phyloP scores from a whole-genome alignment of 1,284 basidiomycete species.

The Polyporus tsugae region DNA sequence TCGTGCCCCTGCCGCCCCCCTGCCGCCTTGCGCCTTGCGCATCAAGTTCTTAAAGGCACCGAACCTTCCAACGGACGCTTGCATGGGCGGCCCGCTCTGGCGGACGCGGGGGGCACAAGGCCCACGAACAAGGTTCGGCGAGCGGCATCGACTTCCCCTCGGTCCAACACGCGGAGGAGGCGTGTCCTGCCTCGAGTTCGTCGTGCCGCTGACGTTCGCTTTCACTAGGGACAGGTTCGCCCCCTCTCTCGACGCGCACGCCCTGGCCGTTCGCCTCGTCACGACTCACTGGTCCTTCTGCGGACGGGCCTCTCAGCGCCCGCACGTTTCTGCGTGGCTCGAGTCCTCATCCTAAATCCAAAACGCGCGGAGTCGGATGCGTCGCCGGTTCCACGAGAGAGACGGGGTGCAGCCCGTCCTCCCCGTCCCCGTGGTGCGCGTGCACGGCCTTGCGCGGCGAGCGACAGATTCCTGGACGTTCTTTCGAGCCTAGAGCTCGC shows the following conservation, averaged over 20 bases:
- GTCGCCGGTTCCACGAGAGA: neutral
- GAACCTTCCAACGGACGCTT: neutral
- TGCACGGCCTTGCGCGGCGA: neutral
- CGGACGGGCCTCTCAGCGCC: neutral
- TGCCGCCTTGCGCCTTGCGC: conserved; percentile 7
- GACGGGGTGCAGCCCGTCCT: neutral
- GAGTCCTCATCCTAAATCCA: neutral
- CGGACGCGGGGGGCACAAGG: conserved; percentile 4
- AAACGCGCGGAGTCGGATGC: neutral
- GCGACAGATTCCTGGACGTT: neutral
- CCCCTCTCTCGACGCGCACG: conserved; percentile 5
- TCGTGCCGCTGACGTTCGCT: conserved; percentile 7
- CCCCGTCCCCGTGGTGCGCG: neutral
- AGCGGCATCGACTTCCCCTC: neutral
- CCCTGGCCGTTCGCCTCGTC: neutral
- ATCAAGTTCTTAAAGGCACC: conserved; percentile 9
- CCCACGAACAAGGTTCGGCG: neutral
- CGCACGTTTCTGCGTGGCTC: conserved; percentile 4
- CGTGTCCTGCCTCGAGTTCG: conserved; percentile 11
- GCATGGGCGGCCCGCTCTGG: conserved; percentile 9
- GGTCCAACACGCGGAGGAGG: conserved; percentile 7
- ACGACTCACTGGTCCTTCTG: neutral
- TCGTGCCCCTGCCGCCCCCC: conserved; percentile 2
- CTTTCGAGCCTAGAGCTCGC: neutral
- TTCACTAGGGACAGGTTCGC: conserved; percentile 6